A percentile compares a stretch with the other conserved stretches of the same genome.
Conservation (phyloP, 768 basidiomycete species). For the Tulasnella sp. region DNA sequence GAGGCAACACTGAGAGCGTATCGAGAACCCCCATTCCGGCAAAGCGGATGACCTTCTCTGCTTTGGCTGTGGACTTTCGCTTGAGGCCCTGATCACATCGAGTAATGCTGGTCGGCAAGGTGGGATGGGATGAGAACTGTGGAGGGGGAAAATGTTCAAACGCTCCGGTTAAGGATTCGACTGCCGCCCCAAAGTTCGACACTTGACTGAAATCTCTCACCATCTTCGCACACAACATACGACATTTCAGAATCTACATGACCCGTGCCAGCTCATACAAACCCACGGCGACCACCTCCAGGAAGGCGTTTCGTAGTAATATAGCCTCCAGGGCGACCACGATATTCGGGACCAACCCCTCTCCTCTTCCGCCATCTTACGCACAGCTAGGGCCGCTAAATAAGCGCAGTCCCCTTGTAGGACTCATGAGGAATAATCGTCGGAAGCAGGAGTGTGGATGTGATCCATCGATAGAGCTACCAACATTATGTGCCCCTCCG, state of each 20-base stretch:
- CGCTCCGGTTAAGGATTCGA: neutral
- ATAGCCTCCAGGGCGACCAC: too few species aligned
- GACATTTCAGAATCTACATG: too few species aligned
- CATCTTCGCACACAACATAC: neutral
- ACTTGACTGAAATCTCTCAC: neutral
- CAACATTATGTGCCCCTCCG: neutral
- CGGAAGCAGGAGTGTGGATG: neutral
- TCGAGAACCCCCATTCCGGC: neutral
- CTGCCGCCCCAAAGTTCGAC: slow-evolving; percentile 9
- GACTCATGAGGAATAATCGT: neutral
- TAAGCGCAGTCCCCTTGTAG: too few species aligned
- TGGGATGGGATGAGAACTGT: neutral
- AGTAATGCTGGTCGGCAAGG: neutral
- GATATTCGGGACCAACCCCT: too few species aligned
- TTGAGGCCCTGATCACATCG: neutral
- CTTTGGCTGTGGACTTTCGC: neutral
- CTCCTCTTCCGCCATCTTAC: too few species aligned
- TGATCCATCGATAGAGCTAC: neutral
- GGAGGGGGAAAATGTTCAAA: neutral
- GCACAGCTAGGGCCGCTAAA: too few species aligned
- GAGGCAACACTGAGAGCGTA: neutral
- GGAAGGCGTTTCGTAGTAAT: too few species aligned
- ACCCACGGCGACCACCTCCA: too few species aligned
- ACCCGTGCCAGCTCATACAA: too few species aligned
- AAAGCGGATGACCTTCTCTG: neutral